phyloP scores from a whole-genome alignment of 345 rosid genomes.

The Gossypium turneri region DNA sequence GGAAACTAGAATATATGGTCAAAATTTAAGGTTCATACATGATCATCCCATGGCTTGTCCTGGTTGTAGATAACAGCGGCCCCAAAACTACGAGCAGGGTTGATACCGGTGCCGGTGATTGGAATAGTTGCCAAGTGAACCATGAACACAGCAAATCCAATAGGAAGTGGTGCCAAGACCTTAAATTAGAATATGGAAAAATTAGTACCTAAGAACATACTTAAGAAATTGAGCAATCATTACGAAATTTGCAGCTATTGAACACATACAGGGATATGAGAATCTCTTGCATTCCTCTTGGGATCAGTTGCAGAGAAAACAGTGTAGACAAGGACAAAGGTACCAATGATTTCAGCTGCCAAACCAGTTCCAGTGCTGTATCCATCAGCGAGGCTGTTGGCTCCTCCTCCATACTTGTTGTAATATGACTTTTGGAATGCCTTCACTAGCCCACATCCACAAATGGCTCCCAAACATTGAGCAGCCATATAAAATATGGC shows the following conservation, averaged over 20 bases:
- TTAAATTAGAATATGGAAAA: constrained; percentile 6
- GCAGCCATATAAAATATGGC: constrained; percentile 60
- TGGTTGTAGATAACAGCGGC: constrained; percentile 50
- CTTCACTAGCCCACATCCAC: constrained; percentile 60
- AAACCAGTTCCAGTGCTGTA: constrained; percentile 64
- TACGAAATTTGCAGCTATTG: not conserved
- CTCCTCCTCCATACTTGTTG: constrained; percentile 54
- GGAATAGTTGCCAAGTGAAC: constrained; percentile 72
- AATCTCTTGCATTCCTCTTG: constrained; percentile 56
- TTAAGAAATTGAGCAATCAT: not conserved
- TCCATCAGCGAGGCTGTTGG: constrained; percentile 42
- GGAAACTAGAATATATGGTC: not conserved
- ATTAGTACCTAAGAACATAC: not conserved
- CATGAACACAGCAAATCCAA: constrained; percentile 71
- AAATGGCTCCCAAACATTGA: constrained; percentile 66
- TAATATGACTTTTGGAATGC: constrained; percentile 54
- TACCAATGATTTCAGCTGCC: constrained; percentile 63
- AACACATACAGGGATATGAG: constrained; percentile 56
- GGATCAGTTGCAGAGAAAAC: constrained; percentile 71
- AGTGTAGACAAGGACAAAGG: constrained; percentile 64
- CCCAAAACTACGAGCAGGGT: constrained; percentile 70
- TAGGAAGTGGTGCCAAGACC: constrained; percentile 67
- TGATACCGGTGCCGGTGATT: constrained; percentile 69
- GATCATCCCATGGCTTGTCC: constrained; percentile 60
- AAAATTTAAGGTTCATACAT: constrained; percentile 25